phyloP scores from a whole-genome alignment of 2,329 filamentous ascomycete species.

The Daldinia sp. region DNA sequence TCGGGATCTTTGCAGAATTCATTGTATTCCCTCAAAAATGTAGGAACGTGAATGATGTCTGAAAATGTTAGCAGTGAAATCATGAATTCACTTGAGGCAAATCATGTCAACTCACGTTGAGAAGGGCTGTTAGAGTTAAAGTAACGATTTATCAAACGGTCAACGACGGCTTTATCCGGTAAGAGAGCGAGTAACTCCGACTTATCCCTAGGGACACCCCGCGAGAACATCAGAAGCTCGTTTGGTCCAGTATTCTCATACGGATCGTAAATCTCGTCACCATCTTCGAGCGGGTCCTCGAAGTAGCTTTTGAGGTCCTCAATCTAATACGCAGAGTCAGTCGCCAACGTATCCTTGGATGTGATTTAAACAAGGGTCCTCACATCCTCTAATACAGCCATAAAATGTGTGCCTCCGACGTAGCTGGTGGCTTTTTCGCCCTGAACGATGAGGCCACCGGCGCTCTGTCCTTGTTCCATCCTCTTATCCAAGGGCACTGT shows the following conservation, averaged over 20 bases:
- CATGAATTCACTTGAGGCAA: neutral
- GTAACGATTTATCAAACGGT: slow-evolving; percentile 61
- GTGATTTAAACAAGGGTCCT: slow-evolving; percentile 38
- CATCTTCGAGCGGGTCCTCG: slow-evolving; percentile 55
- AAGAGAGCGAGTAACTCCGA: slow-evolving; percentile 58
- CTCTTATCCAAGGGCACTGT: neutral
- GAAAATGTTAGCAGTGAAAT: slow-evolving; percentile 14
- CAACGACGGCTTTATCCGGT: slow-evolving; percentile 56
- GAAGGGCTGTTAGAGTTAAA: slow-evolving; percentile 63
- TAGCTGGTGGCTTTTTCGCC: slow-evolving; percentile 57
- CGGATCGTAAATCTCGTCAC: slow-evolving; percentile 42
- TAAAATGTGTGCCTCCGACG: slow-evolving; percentile 67
- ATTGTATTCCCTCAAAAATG: slow-evolving; percentile 60
- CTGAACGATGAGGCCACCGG: slow-evolving; percentile 54
- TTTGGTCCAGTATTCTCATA: slow-evolving; percentile 48
- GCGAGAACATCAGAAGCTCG: slow-evolving; percentile 55
- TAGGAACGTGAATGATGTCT: slow-evolving; percentile 64
- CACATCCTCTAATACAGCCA: slow-evolving; percentile 68
- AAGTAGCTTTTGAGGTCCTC: slow-evolving; percentile 68
- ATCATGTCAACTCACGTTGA: slow-evolving; percentile 51
- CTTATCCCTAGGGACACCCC: slow-evolving; percentile 51
- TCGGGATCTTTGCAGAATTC: slow-evolving; percentile 58
- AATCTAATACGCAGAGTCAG: slow-evolving; percentile 52
- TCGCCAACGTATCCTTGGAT: neutral
- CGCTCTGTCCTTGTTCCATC: neutral